A percentile compares a stretch with the other conserved stretches of the same genome.
Conservation (phyloP, 768 basidiomycete species). For the Mycena rebaudengoi region DNA sequence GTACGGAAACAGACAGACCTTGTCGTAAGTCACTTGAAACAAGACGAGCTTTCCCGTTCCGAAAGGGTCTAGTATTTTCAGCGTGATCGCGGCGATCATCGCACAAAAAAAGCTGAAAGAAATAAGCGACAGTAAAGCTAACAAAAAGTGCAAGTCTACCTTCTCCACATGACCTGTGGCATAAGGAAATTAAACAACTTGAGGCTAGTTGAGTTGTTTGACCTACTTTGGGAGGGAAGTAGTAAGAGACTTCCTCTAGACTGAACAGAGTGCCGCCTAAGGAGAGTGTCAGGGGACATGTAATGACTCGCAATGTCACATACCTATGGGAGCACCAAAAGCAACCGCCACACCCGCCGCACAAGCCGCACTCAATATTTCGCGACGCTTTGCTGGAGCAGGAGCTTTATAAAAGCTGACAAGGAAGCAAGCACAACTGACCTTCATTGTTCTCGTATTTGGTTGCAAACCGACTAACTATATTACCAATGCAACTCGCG, state of each 20-base stretch:
- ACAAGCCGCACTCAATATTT: constrained; percentile 94
- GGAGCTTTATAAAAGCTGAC: not conserved
- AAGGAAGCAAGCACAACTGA: constrained; percentile 33
- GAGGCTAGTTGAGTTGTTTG: not conserved
- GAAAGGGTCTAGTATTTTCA: constrained; percentile 94
- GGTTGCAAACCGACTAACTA: constrained; percentile 81
- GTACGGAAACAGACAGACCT: constrained; percentile 52
- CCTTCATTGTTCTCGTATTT: constrained; percentile 99
- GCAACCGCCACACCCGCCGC: constrained; percentile 98
- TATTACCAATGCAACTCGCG: constrained; percentile 74
- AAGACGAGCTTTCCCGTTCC: constrained; percentile 94
- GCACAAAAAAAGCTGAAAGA: constrained; percentile 92
- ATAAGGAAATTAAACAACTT: constrained; percentile 1
- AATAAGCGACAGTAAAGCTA: constrained; percentile 39
- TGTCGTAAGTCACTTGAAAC: constrained; percentile 91
- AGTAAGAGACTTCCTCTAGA: constrained; percentile 95
- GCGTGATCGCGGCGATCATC: constrained; percentile 94
- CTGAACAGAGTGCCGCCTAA: constrained; percentile 81
- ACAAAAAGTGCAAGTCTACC: constrained; percentile 58
- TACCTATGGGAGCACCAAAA: constrained; percentile 94
- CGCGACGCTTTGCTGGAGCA: constrained; percentile 83
- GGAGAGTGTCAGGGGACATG: not conserved
- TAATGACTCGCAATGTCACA: not conserved
- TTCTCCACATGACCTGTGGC: constrained; percentile 90
- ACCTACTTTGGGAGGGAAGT: constrained; percentile 90